A percentile compares a stretch with the other conserved stretches of the same genome.
phyloP scores from a whole-genome alignment of 169 alveolate genomes.

The Cryptosporidium ubiquitum region DNA sequence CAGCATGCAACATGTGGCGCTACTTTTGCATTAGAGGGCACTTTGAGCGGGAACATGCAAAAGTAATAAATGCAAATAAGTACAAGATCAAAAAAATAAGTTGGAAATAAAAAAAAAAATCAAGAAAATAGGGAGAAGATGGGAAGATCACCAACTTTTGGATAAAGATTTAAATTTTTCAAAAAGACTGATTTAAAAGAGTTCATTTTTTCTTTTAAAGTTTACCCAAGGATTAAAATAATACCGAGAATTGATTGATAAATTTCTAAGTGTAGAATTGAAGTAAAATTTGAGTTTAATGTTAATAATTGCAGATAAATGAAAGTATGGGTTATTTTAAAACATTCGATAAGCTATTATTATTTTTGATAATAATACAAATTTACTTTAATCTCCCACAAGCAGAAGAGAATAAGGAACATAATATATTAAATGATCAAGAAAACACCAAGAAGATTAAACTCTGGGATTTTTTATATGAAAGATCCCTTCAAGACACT shows the following conservation, averaged over 20 bases:
- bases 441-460: neutral
- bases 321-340: neutral
- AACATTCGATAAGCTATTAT: neutral
- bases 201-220: neutral
- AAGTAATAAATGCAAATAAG: neutral
- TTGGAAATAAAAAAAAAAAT: neutral
- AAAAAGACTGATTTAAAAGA: neutral
- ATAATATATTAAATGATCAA: neutral
- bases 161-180: neutral
- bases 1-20: neutral
- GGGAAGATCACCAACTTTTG: neutral
- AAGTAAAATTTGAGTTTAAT: neutral
- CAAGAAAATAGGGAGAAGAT: neutral
- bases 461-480: constrained; percentile 31
- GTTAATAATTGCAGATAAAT: neutral
- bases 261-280: neutral
- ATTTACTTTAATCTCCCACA: neutral
- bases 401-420: neutral
- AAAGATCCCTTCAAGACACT: constrained; percentile 8
- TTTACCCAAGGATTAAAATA: neutral
- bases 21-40: neutral
- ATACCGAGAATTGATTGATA: neutral
- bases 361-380: neutral
- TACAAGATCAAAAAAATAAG: constrained; percentile 14
- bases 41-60: constrained; percentile 22